Conservation (phyloP, 75 land plant species). For the Adiantum capillusveneris region DNA sequence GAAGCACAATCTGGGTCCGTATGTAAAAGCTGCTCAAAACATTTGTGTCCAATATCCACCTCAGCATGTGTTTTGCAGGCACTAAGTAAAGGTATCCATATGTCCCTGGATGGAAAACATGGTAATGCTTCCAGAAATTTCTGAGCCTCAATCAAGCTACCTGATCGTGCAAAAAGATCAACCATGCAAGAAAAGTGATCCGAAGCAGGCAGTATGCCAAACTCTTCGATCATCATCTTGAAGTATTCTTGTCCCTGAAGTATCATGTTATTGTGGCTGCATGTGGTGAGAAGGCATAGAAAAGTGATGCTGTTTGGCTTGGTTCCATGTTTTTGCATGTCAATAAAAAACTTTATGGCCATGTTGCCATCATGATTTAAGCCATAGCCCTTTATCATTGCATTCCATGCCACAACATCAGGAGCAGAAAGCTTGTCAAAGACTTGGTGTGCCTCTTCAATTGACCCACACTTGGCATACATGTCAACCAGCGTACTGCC, state of each 20-base stretch:
- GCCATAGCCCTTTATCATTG: slow-evolving; percentile 31
- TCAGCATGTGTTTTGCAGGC: slow-evolving; percentile 18
- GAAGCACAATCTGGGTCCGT: slow-evolving; percentile 18
- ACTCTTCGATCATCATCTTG: slow-evolving; percentile 10
- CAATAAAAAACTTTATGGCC: slow-evolving; percentile 11
- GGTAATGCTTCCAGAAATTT: slow-evolving; percentile 13
- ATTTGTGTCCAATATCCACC: slow-evolving; percentile 15
- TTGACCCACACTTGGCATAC: slow-evolving; percentile 34
- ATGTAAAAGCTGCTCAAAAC: slow-evolving; percentile 18
- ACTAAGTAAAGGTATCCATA: slow-evolving; percentile 24
- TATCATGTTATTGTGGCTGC: slow-evolving; percentile 39
- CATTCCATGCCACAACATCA: slow-evolving; percentile 28
- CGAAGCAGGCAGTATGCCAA: slow-evolving; percentile 7
- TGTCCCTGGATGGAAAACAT: slow-evolving; percentile 7
- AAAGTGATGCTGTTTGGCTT: slow-evolving; percentile 34
- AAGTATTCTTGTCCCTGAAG: slow-evolving; percentile 23
- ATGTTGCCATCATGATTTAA: slow-evolving; percentile 19
- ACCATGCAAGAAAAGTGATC: slow-evolving; percentile 36
- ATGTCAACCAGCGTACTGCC: slow-evolving; percentile 24
- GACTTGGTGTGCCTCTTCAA: slow-evolving; percentile 15
- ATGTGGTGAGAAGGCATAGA: slow-evolving; percentile 22
- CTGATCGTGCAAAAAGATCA: slow-evolving; percentile 34
- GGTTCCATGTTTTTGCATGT: slow-evolving; percentile 15
- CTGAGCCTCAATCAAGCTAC: slow-evolving; percentile 15
- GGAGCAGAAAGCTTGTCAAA: slow-evolving; percentile 15